phyloP scores from a whole-genome alignment of 2,329 filamentous ascomycete species.

The Neofusicoccum laricinum region DNA sequence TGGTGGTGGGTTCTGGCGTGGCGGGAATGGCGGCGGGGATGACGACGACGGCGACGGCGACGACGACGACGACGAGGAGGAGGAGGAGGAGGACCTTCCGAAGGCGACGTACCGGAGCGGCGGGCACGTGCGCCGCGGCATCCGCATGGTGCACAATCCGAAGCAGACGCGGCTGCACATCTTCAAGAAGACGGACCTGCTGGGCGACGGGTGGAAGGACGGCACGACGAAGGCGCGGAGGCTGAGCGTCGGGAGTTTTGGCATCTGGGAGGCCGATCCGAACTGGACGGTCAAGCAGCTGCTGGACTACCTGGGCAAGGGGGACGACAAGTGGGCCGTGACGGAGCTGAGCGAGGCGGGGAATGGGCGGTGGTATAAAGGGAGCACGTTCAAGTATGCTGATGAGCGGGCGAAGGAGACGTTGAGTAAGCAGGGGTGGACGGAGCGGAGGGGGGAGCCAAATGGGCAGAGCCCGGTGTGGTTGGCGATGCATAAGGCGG shows the following conservation, averaged over 20 bases:
- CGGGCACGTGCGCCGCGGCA: not conserved
- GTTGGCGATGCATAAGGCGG: constrained; percentile 13
- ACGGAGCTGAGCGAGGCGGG: constrained; percentile 19
- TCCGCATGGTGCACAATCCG: not conserved
- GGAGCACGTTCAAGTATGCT: constrained; percentile 1
- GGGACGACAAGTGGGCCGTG: constrained; percentile 8
- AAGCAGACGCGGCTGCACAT: constrained; percentile 8
- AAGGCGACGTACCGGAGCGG: not conserved
- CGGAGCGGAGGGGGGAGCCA: not conserved
- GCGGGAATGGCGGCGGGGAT: not conserved
- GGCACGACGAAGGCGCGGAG: not conserved
- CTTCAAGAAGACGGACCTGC: constrained; percentile 1
- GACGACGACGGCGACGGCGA: not conserved
- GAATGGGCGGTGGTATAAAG: constrained; percentile 16
- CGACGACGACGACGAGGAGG: not conserved
- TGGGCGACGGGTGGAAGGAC: not conserved
- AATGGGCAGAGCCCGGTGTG: constrained; percentile 6
- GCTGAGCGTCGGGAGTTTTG: not conserved
- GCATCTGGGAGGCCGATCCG: constrained; percentile 6
- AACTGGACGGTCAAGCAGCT: constrained; percentile 14
- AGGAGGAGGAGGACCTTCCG: too few species aligned
- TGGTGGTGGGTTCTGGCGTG: not conserved
- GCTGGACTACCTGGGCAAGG: constrained; percentile 13
- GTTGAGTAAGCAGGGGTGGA: constrained; percentile 10
- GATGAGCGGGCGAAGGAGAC: not conserved